Conservation (phyloP, 2,329 filamentous ascomycete genomes). For the Paraconiothyrium sp. region DNA sequence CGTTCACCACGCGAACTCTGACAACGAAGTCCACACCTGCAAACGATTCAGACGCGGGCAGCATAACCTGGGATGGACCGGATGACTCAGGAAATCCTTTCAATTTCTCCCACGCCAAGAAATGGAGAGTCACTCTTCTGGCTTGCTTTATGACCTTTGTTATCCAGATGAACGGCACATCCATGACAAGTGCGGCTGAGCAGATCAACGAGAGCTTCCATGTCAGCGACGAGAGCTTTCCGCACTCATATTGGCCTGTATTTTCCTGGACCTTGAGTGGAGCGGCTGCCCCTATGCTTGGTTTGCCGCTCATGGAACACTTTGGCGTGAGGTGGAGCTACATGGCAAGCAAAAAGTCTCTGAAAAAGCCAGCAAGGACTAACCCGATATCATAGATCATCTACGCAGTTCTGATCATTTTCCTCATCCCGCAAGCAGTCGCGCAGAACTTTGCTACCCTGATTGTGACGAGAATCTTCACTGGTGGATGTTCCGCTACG, state of each 20-base stretch:
- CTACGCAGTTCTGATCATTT: conserved; percentile 54
- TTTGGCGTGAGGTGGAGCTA: conserved; percentile 58
- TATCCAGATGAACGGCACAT: conserved; percentile 45
- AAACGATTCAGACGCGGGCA: not conserved
- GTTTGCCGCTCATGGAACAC: conserved; percentile 56
- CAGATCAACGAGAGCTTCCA: conserved; percentile 53
- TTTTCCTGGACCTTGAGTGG: conserved; percentile 56
- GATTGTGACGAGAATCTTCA: conserved; percentile 56
- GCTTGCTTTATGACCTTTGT: conserved; percentile 54
- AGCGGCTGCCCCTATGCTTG: conserved; percentile 52
- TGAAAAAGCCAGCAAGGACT: conserved; percentile 3
- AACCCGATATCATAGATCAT: conserved; percentile 32
- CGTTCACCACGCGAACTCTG: not conserved
- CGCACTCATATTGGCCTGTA: conserved; percentile 53
- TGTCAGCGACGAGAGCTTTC: conserved; percentile 50
- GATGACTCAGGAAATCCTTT: conserved; percentile 46
- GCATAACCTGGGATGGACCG: conserved; percentile 32
- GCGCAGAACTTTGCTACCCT: conserved; percentile 58
- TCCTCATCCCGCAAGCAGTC: conserved; percentile 54
- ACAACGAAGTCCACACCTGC: not conserved
- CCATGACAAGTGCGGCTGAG: conserved; percentile 43
- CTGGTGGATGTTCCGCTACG: conserved; percentile 55
- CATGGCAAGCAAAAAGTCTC: conserved; percentile 33
- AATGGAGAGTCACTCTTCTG: conserved; percentile 55
- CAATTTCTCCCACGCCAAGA: conserved; percentile 54